A percentile compares a stretch with the other conserved stretches of the same genome.
phyloP scores from a whole-genome alignment of 257 asterid genomes.

The Scutellaria minor region DNA sequence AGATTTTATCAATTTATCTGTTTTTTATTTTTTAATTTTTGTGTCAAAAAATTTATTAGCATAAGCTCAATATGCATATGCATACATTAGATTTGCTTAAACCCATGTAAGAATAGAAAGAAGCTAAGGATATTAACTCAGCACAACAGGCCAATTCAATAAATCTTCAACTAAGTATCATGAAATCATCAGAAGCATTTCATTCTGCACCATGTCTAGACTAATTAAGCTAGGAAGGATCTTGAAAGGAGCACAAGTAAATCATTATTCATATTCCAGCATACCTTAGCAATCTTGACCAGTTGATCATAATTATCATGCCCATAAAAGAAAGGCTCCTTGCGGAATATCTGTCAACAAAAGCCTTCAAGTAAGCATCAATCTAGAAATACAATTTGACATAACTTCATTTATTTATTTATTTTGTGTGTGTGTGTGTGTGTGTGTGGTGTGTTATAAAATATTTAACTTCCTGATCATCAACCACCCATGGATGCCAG shows the following conservation, averaged over 20 bases:
- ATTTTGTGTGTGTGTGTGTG: neutral
- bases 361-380: slow-evolving; percentile 42
- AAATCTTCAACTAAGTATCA: slow-evolving; percentile 17
- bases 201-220: neutral
- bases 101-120: neutral
- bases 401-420: neutral
- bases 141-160: neutral
- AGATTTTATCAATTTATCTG: no score
- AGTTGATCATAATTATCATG: slow-evolving; percentile 91
- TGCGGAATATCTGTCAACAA: slow-evolving; percentile 74
- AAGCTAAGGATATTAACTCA: neutral
- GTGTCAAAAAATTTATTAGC: neutral
- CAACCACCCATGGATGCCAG: slow-evolving; percentile 35
- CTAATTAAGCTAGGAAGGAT: neutral
- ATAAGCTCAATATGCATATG: slow-evolving; percentile 1
- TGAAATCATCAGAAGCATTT: slow-evolving; percentile 4
- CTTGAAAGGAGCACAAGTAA: neutral
- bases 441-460: neutral
- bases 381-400: slow-evolving; percentile 9
- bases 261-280: neutral
- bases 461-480: slow-evolving; percentile 18
- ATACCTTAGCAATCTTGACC: slow-evolving; percentile 91
- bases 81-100: neutral
- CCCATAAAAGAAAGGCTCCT: slow-evolving; percentile 95
- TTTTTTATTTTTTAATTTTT: no score